Base-by-base conservation (phyloP, 2,329 filamentous ascomycete species). In the Aulographum hederae region DNA sequence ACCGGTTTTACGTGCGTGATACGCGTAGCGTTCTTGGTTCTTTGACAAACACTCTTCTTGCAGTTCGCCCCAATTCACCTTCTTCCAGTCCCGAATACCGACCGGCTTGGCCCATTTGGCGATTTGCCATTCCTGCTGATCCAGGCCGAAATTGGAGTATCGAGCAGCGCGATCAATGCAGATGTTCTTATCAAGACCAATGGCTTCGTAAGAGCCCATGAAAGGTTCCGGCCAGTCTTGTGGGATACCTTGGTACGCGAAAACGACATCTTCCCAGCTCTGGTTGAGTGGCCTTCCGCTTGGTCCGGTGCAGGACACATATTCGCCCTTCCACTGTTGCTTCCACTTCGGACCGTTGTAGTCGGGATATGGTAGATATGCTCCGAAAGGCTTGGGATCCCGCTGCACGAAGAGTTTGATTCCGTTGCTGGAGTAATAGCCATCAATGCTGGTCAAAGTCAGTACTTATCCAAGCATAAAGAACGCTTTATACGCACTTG, bases 361-460 rank as follows among this genome's bases (percentile, higher is more conserved):
- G 12, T 67, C 56, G 1, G 78, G 77, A 39, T 82, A 84, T 0
- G 78, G 78, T 35, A 73, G 63, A 51, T 79, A 81, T 14, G 65
- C 57, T 33, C 10, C 21, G 13, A 10, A 25, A 10, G 21, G 13
- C 21, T 25, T 25, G 21, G 10, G 21, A 25, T 13, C 13, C 21
- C 13, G 10, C 10, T 25, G 10, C 13, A 25, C 27, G 8, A 8
- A 8, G 11, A 8, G 8, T 23, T 29, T 23, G 11, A 20, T 23
- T 30, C 21, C 10, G 10, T 13, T 25, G 21, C 21, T 13, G 10
- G 10, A 13, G 21, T 10, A 10, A 31, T 36, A 27, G 20, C 29
- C 33, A 19, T 6, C 8, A 16, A 16, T 4, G n/a, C n/a, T n/a
- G n/a, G n/a, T 11, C 18, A 25, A 25, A 25, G 10, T 25, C 13